phyloP scores from a whole-genome alignment of 495 filamentous ascomycete genomes.

The Mytilinidion resinicola region DNA sequence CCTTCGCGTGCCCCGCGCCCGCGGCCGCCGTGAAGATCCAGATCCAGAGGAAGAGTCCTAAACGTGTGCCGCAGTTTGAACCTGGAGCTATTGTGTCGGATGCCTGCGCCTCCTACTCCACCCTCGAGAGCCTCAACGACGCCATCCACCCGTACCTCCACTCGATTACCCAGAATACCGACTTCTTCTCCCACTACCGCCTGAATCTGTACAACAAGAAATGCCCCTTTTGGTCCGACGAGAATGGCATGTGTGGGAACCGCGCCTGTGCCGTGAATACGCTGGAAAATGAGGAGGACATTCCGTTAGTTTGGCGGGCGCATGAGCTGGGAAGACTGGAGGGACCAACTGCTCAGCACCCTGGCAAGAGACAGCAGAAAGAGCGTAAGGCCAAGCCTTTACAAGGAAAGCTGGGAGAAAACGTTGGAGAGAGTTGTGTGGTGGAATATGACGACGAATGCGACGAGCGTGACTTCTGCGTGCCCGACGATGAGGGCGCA shows the following conservation, averaged over 20 bases:
- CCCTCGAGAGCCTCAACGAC: slow-evolving; percentile 76
- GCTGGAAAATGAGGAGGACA: slow-evolving; percentile 88
- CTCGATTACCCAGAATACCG: slow-evolving; percentile 75
- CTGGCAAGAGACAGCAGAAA: slow-evolving; percentile 62
- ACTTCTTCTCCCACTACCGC: slow-evolving; percentile 97
- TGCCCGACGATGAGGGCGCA: slow-evolving; percentile 88
- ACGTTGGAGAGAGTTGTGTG: slow-evolving; percentile 90
- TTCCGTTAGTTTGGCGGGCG: slow-evolving; percentile 84
- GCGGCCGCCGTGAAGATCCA: background rate
- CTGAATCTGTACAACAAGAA: slow-evolving; percentile 91
- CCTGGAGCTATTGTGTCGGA: slow-evolving; percentile 66
- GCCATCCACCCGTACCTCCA: slow-evolving; percentile 73
- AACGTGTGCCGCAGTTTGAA: slow-evolving; percentile 48
- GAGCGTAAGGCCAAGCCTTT: slow-evolving; percentile 64
- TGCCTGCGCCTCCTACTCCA: slow-evolving; percentile 86
- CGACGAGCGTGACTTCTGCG: slow-evolving; percentile 93
- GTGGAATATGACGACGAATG: slow-evolving; percentile 97
- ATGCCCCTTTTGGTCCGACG: slow-evolving; percentile 94
- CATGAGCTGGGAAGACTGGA: slow-evolving; percentile 89
- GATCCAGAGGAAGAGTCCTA: slow-evolving; percentile 12
- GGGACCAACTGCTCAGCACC: slow-evolving; percentile 85
- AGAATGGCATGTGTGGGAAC: slow-evolving; percentile 92
- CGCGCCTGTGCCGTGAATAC: slow-evolving; percentile 97
- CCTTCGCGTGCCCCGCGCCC: slow-evolving; percentile 7
- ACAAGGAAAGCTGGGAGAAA: slow-evolving; percentile 73